These are phyloP conservation scores for Penicillium coffeae DNA, from an alignment of 495 filamentous ascomycete genomes.

Conservation along the genomic window DNA sequence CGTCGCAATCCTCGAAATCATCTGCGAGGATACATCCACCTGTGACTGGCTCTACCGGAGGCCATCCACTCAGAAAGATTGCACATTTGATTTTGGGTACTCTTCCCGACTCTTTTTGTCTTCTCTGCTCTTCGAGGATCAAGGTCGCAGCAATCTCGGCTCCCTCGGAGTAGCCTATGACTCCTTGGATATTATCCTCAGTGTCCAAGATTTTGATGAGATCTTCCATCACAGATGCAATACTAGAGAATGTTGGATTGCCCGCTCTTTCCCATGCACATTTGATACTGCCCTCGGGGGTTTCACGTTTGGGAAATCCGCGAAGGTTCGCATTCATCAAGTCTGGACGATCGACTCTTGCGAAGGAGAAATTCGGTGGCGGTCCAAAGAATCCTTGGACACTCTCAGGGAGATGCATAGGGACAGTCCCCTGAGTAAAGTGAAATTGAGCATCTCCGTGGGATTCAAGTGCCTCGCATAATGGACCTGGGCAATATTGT, in stretches of 20 bases:
- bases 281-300: conserved; percentile 18
- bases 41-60: conserved; percentile 45
- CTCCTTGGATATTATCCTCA: conserved; percentile 31
- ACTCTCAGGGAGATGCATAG: conserved; percentile 10
- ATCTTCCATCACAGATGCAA: conserved; percentile 10
- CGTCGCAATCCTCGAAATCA: conserved; percentile 38
- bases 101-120: conserved; percentile 31
- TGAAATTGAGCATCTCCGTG: conserved; percentile 16
- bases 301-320: conserved; percentile 19
- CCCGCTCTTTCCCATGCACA: conserved; percentile 7
- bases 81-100: conserved; percentile 50
- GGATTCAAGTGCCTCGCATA: conserved; percentile 13
- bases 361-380: conserved; percentile 26
- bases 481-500: conserved; percentile 13
- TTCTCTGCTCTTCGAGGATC: conserved; percentile 45
- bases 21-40: conserved; percentile 41
- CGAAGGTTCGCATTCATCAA: conserved; percentile 13
- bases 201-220: conserved; percentile 21
- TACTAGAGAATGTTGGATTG: conserved; percentile 8
- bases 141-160: conserved; percentile 54
- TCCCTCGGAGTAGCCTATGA: conserved; percentile 62
- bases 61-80: conserved; percentile 53
- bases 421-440: conserved; percentile 24
- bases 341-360: conserved; percentile 4
- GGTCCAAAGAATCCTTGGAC: conserved; percentile 27